These are phyloP conservation scores for Myriangium duriaei DNA, from an alignment of 2,329 filamentous ascomycete genomes.

Conservation along the genomic window DNA sequence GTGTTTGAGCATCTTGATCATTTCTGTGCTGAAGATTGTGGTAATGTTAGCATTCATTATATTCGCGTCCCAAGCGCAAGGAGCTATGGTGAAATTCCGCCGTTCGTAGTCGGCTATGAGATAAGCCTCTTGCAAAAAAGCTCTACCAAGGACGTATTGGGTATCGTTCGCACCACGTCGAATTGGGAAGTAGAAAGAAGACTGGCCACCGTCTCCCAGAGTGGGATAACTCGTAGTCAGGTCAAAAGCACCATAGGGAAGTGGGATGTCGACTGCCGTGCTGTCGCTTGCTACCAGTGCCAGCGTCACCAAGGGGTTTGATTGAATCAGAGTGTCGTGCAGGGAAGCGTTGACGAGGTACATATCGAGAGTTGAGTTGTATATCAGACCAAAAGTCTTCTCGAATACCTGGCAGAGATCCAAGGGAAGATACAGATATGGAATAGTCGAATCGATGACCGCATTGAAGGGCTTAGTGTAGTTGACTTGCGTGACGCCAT, in stretches of 20 bases:
- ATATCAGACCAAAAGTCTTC: slow-evolving; percentile 23
- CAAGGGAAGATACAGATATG: slow-evolving; percentile 51
- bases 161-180: slow-evolving; percentile 21
- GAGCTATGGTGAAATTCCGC: slow-evolving; percentile 25
- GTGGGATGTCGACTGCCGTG: slow-evolving; percentile 21
- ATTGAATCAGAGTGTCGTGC: slow-evolving; percentile 16
- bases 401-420: slow-evolving; percentile 26
- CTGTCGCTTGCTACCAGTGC: slow-evolving; percentile 17
- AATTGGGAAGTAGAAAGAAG: slow-evolving; percentile 24
- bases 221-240: slow-evolving; percentile 19
- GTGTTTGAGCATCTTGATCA: too few relatives aligned
- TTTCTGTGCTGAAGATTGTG: slow-evolving; percentile 20
- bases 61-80: slow-evolving; percentile 22
- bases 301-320: slow-evolving; percentile 24
- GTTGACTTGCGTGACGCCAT: slow-evolving; percentile 11
- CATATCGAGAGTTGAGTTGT: slow-evolving; percentile 17
- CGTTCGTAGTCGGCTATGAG: slow-evolving; percentile 26
- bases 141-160: slow-evolving; percentile 25
- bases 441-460: slow-evolving; percentile 51
- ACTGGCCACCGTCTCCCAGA: slow-evolving; percentile 15
- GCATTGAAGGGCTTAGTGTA: slow-evolving; percentile 24
- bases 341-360: slow-evolving; percentile 25
- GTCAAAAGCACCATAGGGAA: slow-evolving; percentile 27
- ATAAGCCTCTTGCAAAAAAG: slow-evolving; percentile 29
- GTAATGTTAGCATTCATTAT: slow-evolving; percentile 15